Base-by-base conservation (phyloP, 179 eudicot species). In the Heliamphora pulchella region DNA sequence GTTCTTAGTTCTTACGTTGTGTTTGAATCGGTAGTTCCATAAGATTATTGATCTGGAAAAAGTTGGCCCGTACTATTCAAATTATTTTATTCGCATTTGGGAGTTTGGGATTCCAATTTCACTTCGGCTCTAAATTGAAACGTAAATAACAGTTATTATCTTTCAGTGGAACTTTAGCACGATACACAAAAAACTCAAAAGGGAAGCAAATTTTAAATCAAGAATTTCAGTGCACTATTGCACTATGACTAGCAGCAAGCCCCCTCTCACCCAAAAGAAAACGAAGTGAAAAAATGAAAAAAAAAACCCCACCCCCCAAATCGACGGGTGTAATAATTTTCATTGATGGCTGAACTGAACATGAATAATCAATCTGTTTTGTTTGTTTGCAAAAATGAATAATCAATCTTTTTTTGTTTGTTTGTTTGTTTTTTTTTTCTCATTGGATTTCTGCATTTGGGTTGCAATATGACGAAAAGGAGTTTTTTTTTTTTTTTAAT, bases 271-370 rank as follows among this genome's bases (percentile, higher is more conserved):
- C n/a, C 31, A 31, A 31, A 31, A 31, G 31, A 31, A 58, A 58
- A 58, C 31, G 18, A 20, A n/a, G n/a, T 4, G 18, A 8, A 63
- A 63, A 31, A 66, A 11, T 4, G 15, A 2, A 5, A 66, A 11
- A 15, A 8, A 8, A 66, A 39, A 11, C 5, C 4, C 13, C 41
- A 46, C 4, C 46, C 1, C 44, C 44, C 20, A 41, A n/a, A 7
- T 71, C 9, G 55, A 71, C 48, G 75, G 75, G 54, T 70, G 46
- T 18, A 5, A 44, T 46, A n/a, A 69, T 4, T 15, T 46, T 17
- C 74, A 15, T 70, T 70, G 11, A 70, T 70, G 74, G 53, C 39
- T 70, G 62, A 58, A 64, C 15, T 77, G 48, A 46, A 22, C 47
- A 11, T 50, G 18, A 17, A 47, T 64, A 1, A 62, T 64, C 20